These are phyloP conservation scores for Penicillium simplicissimum DNA, from an alignment of 495 filamentous ascomycete genomes.

Conservation along the genomic window DNA sequence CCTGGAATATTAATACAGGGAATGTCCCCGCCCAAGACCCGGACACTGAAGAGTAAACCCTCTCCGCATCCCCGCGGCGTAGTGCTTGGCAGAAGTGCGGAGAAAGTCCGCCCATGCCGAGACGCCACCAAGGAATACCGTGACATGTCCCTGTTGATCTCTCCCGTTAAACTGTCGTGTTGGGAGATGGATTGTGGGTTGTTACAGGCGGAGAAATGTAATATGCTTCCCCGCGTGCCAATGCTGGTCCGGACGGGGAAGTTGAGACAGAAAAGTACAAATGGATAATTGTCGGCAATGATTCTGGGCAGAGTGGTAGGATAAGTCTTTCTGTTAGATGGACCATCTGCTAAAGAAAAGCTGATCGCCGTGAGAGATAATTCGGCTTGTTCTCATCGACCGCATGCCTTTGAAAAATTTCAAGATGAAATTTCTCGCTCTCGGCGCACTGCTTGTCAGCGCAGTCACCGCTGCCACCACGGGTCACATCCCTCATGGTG, in stretches of 20 bases:
- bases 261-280: neutral
- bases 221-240: conserved; percentile 4
- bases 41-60: neutral
- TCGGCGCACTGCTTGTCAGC: conserved; percentile 30
- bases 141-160: conserved; percentile 12
- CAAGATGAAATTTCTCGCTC: conserved; percentile 30
- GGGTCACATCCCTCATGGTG: conserved; percentile 26
- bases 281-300: neutral
- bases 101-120: conserved; percentile 11
- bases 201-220: conserved; percentile 41
- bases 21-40: neutral
- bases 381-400: neutral
- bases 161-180: neutral
- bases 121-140: neutral
- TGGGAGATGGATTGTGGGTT: neutral
- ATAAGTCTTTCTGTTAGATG: neutral
- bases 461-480: conserved; percentile 19
- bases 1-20: neutral
- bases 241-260: neutral
- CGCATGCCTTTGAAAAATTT: neutral
- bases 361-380: neutral
- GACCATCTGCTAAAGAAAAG: neutral
- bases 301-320: neutral
- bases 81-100: conserved; percentile 21
- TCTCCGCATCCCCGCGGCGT: conserved; percentile 17